Evolutionary conservation across 2,329 filamentous ascomycete genomes (phyloP).

Genomic region (Colletotrichum sp.): DNA sequence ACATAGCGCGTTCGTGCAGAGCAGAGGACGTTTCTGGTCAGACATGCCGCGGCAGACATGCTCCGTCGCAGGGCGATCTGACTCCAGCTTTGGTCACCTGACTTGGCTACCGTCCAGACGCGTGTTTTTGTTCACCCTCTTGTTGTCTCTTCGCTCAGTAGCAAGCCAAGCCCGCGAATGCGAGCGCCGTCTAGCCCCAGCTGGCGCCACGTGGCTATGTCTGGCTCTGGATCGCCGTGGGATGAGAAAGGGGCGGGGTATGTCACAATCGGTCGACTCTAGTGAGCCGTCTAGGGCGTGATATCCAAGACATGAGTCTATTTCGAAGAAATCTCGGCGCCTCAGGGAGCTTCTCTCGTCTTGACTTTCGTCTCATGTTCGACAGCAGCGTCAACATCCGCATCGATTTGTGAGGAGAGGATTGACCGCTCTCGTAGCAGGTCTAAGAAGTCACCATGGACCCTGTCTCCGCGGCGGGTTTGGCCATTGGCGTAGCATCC

Average conservation of each 20-base stretch:
- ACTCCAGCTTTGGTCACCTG: not conserved
- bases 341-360: not conserved
- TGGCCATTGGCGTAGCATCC: slow-evolving; percentile 49
- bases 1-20: not conserved
- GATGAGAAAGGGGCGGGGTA: not conserved
- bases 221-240: not conserved
- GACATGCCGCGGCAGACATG: not conserved
- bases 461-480: slow-evolving; percentile 45
- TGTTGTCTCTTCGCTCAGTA: not conserved
- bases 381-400: not conserved
- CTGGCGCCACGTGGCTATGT: not conserved
- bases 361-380: not conserved
- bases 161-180: not conserved
- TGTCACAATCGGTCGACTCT: not conserved
- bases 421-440: not conserved
- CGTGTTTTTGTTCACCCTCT: not conserved
- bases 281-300: not conserved
- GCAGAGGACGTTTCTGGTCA: not conserved
- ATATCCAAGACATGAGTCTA: not conserved
- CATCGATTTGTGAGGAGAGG: not conserved
- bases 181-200: not conserved
- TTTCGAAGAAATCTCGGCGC: not conserved
- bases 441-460: slow-evolving; percentile 36
- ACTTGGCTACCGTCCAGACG: not conserved
- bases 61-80: not conserved